Base-by-base conservation (phyloP, 2,329 filamentous ascomycete species). In the Lasiodiplodia citricola region DNA sequence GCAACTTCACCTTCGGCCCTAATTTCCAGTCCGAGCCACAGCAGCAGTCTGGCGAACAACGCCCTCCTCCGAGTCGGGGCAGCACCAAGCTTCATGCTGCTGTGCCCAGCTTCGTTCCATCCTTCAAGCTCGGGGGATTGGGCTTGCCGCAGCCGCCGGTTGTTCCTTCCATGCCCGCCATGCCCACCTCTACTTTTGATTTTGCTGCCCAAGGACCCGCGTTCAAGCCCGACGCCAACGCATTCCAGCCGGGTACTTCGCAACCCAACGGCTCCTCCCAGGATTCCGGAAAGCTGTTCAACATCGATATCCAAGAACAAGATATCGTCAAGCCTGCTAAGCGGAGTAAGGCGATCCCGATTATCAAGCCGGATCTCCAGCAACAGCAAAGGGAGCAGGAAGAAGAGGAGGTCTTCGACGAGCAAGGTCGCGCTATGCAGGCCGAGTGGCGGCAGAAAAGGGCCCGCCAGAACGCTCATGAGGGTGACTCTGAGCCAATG, bases 321-420 rank as follows among this genome's bases (percentile, higher is more conserved):
- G 89, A 92, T 25, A 85, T 89, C 62, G 81, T 88, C 35, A 91
- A 91, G 74, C 87, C 90, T 7, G 78, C 81, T 0, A 93, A 92
- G 80, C 89, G 88, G 73, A 92, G 90, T 4, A 97, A 96, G 81
- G 93, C 93, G 11, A 87, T 97, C 67, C 92, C 94, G 0, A 96
- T 97, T 71, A 81, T 95, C 11, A 86, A 85, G 50, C 92, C 92
- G 1, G 84, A 88, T 68, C 72, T 71, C 68, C 73, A 75, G 25
- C 74, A 74, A 28, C 73, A 77, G 68, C 58, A 60, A 72, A 72
- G 54, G 75, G 89, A 84, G 73, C 74, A 75, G 68, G 75, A 44
- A 74, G 69, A 76, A 8, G 58, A 64, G 76, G 35, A 79, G 77
- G 38, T 79, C 11, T 85, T 91, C 69, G 87, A 89, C 70, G 84